These are phyloP conservation scores for Talaromyces sp. DNA, from an alignment of 2,329 filamentous ascomycete genomes.

Conservation along the genomic window DNA sequence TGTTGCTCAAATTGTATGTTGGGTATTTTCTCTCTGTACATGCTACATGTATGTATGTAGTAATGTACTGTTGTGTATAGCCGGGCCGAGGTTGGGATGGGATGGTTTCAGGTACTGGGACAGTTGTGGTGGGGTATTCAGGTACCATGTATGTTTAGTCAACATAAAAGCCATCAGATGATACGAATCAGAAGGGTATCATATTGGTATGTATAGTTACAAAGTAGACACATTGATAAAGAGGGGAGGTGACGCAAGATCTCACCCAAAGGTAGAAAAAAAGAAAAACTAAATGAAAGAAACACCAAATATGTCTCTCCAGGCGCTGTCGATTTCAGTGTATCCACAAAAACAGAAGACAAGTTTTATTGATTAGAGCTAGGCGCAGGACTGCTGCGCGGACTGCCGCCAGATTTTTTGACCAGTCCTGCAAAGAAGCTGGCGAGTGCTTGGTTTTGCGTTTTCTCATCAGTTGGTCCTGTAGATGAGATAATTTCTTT, in stretches of 20 bases:
- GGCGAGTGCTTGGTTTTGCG: conserved; percentile 56
- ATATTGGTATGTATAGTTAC: conserved; percentile 16
- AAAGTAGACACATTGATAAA: conserved; percentile 7
- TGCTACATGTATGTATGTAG: no score
- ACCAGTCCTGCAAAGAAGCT: conserved; percentile 57
- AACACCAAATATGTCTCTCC: conserved; percentile 2
- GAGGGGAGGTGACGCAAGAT: neutral
- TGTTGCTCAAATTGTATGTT: neutral
- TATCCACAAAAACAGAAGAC: neutral
- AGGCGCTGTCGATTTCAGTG: neutral
- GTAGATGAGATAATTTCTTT: conserved; percentile 31
- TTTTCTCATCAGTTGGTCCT: conserved; percentile 41
- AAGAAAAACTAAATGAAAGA: neutral
- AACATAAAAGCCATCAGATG: neutral
- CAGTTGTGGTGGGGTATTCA: neutral
- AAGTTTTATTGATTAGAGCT: neutral
- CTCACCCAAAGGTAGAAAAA: neutral
- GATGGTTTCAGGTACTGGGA: neutral
- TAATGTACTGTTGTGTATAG: neutral
- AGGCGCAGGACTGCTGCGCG: conserved; percentile 33
- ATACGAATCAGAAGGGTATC: conserved; percentile 17
- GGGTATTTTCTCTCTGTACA: neutral
- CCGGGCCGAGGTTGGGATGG: neutral
- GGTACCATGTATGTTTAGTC: neutral
- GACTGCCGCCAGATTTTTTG: conserved; percentile 44